A percentile compares a stretch with the other conserved stretches of the same genome.
These are phyloP conservation scores for Ustulina deusta DNA, from an alignment of 2,329 filamentous ascomycete genomes.

Conservation along the genomic window DNA sequence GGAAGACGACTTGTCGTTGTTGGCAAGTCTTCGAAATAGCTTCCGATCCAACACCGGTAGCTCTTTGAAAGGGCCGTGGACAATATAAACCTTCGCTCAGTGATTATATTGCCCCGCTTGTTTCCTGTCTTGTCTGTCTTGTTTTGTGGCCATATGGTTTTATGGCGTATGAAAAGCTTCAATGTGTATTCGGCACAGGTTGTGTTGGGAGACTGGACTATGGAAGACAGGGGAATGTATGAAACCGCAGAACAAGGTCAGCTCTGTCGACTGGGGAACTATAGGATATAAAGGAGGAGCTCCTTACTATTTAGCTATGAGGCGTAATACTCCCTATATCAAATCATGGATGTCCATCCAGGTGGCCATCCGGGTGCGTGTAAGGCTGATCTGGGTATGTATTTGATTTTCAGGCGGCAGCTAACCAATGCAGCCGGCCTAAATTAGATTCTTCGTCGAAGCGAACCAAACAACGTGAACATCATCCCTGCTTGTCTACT, in stretches of 20 bases:
- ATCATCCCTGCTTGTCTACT: constrained; percentile 6
- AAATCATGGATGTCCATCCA: constrained; percentile 11
- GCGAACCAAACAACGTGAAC: constrained; percentile 26
- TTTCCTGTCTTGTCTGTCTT: neutral
- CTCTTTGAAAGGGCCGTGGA: neutral
- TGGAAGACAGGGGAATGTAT: neutral
- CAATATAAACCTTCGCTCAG: neutral
- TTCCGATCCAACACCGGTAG: neutral
- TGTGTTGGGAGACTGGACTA: neutral
- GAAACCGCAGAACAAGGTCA: neutral
- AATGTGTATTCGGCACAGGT: neutral
- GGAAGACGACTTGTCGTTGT: neutral
- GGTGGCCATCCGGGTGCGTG: constrained; percentile 27
- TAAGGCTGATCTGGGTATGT: constrained; percentile 17
- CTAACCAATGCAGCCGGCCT: constrained; percentile 18
- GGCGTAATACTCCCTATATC: neutral
- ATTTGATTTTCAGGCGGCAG: constrained; percentile 25
- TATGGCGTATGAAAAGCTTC: neutral
- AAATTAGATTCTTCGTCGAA: constrained; percentile 16
- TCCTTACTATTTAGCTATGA: constrained; percentile 8
- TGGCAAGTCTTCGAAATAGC: neutral
- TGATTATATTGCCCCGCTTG: neutral
- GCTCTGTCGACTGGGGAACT: neutral
- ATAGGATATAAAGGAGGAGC: constrained; percentile 1
- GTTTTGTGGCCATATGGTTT: neutral